phyloP scores from a whole-genome alignment of 495 filamentous ascomycete genomes.

The Durotheca rogersii region DNA sequence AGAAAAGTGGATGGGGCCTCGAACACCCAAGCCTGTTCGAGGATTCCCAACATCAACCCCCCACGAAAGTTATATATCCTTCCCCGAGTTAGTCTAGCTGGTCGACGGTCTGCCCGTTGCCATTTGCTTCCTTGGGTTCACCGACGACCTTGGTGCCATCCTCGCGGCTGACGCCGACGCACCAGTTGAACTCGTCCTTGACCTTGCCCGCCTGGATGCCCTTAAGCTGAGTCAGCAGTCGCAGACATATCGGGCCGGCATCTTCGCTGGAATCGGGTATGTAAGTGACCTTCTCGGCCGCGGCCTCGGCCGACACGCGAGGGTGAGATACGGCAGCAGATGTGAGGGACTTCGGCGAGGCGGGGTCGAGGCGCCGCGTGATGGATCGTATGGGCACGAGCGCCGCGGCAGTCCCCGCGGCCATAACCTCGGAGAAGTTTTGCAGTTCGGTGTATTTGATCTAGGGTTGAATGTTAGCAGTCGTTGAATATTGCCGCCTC shows the following conservation, averaged over 20 bases:
- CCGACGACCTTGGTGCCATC: constrained; percentile 44
- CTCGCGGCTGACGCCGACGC: constrained; percentile 53
- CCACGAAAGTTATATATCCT: not conserved
- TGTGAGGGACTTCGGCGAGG: constrained; percentile 42
- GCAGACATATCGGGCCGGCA: constrained; percentile 65
- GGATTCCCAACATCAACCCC: not conserved
- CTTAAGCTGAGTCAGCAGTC: constrained; percentile 73
- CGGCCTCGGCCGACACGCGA: constrained; percentile 36
- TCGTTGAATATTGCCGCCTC: no score
- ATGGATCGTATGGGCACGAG: constrained; percentile 90
- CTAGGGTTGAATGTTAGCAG: constrained; percentile 37
- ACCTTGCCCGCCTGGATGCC: constrained; percentile 81
- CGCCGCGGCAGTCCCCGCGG: constrained; percentile 88
- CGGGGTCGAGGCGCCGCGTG: constrained; percentile 56
- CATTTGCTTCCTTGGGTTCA: constrained; percentile 15
- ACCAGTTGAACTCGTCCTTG: constrained; percentile 76
- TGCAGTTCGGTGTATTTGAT: constrained; percentile 79
- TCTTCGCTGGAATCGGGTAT: constrained; percentile 62
- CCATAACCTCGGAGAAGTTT: constrained; percentile 80
- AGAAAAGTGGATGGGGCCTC: no score
- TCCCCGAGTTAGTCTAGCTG: constrained; percentile 39
- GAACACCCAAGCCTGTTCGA: no score
- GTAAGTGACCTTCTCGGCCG: constrained; percentile 66
- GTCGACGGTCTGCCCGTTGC: constrained; percentile 37
- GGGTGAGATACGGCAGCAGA: constrained; percentile 33